These are phyloP conservation scores for Coemansia sp. DNA, from an alignment of 192 early-diverging fungal species.

Conservation along the genomic window DNA sequence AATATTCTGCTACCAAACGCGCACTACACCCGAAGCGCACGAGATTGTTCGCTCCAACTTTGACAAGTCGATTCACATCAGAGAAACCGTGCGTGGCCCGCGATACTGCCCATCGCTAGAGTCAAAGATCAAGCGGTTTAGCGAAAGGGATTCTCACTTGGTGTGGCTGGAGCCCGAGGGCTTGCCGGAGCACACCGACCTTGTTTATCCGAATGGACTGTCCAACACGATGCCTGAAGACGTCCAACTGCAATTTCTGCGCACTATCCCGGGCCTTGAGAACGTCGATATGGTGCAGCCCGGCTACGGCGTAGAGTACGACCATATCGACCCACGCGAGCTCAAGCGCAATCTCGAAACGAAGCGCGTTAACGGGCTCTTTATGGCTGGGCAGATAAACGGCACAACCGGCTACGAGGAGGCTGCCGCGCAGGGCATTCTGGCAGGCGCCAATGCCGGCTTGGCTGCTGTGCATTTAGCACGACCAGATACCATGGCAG, in stretches of 20 bases:
- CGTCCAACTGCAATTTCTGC: slow-evolving; percentile 66
- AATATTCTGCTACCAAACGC: slow-evolving; percentile 73
- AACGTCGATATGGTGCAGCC: slow-evolving; percentile 70
- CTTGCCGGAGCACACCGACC: slow-evolving; percentile 59
- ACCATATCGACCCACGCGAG: slow-evolving; percentile 81
- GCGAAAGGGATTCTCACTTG: slow-evolving; percentile 61
- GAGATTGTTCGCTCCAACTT: slow-evolving; percentile 69
- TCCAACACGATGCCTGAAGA: slow-evolving; percentile 81
- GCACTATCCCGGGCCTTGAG: slow-evolving; percentile 72
- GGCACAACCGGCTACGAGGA: slow-evolving; percentile 87
- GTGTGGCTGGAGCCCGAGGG: slow-evolving; percentile 85
- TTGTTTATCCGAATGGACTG: slow-evolving; percentile 83
- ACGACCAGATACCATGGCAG: no score
- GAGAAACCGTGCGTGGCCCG: slow-evolving; percentile 80
- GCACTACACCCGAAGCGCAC: slow-evolving; percentile 66
- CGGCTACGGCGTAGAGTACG: slow-evolving; percentile 85
- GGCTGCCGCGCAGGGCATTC: slow-evolving; percentile 76
- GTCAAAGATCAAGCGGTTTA: slow-evolving; percentile 75
- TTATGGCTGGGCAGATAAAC: slow-evolving; percentile 82
- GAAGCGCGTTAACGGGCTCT: slow-evolving; percentile 71
- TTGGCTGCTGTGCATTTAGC: slow-evolving; percentile 51
- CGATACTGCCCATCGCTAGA: slow-evolving; percentile 83
- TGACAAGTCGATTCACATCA: slow-evolving; percentile 76
- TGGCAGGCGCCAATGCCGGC: slow-evolving; percentile 77
- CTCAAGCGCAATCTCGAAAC: slow-evolving; percentile 73